phyloP scores from a whole-genome alignment of 306 rosid genomes.

The Cyamopsis tetragonoloba region DNA sequence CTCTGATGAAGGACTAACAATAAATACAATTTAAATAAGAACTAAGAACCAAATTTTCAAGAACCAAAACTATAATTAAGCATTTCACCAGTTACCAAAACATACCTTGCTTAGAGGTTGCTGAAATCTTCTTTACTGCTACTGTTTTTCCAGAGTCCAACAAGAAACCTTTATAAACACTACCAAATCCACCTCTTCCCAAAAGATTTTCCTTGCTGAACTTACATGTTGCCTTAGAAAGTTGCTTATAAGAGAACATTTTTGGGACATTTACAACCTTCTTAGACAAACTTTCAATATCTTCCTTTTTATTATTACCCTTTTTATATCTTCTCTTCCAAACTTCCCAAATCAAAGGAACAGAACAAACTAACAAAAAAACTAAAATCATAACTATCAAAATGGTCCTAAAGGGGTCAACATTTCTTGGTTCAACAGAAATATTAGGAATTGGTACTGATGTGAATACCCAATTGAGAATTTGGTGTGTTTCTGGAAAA shows the following conservation, averaged over 20 bases:
- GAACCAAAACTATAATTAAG: too few species aligned
- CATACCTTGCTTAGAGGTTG: conserved; percentile 56
- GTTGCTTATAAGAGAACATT: conserved; percentile 41
- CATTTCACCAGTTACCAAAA: too few species aligned
- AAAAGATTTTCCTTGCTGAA: conserved; percentile 49
- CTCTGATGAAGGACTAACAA: too few species aligned
- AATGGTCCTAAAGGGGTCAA: conserved; percentile 24
- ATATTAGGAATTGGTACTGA: conserved; percentile 38
- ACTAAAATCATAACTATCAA: conserved; percentile 22
- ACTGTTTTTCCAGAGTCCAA: conserved; percentile 27
- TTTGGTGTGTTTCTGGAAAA: conserved; percentile 38
- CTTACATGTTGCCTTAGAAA: conserved; percentile 39
- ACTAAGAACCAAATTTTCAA: too few species aligned
- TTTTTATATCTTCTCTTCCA: conserved; percentile 27
- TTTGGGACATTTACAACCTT: conserved; percentile 37
- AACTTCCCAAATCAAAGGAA: conserved; percentile 25
- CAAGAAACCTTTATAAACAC: conserved; percentile 51
- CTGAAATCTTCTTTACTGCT: conserved; percentile 55
- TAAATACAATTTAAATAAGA: too few species aligned
- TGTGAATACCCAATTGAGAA: conserved; percentile 52
- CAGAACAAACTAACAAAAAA: conserved; percentile 7
- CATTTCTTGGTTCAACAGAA: neutral
- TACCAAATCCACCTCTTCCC: conserved; percentile 54
- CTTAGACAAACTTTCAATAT: conserved; percentile 39
- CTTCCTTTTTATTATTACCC: conserved; percentile 5